These are phyloP conservation scores for Cyberlindnera xylosilytica DNA, from an alignment of 805 yeast genomes.

Conservation along the genomic window DNA sequence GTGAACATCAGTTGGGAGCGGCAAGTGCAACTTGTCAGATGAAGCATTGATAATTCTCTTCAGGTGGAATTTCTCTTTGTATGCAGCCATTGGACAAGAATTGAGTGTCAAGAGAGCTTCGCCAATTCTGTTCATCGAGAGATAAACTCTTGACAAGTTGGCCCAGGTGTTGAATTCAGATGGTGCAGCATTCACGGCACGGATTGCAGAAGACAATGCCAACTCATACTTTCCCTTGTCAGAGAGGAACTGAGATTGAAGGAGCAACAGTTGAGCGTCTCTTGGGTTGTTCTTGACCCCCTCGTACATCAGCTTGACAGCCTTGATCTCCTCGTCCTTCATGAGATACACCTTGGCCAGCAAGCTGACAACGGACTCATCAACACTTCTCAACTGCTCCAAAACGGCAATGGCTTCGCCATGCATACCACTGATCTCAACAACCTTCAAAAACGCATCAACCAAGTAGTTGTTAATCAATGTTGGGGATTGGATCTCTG, in stretches of 20 bases:
- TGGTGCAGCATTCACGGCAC: conserved; percentile 69
- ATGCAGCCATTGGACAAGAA: conserved; percentile 74
- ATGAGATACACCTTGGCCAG: conserved; percentile 51
- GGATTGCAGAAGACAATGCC: conserved; percentile 56
- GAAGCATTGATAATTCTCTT: conserved; percentile 56
- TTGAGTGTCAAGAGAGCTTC: conserved; percentile 70
- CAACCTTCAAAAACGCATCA: conserved; percentile 65
- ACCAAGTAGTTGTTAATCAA: conserved; percentile 64
- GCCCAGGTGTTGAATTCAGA: conserved; percentile 78
- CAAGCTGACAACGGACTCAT: conserved; percentile 56
- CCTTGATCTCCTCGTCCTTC: conserved; percentile 58
- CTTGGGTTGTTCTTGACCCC: conserved; percentile 49
- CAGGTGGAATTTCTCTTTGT: conserved; percentile 62
- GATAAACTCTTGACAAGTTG: conserved; percentile 58
- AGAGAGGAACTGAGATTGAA: conserved; percentile 57
- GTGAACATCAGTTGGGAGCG: conserved; percentile 72
- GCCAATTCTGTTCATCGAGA: conserved; percentile 62
- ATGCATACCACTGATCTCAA: conserved; percentile 63
- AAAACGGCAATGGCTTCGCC: conserved; percentile 60
- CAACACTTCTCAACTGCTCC: conserved; percentile 45
- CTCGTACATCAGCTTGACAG: conserved; percentile 48
- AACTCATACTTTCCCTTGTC: conserved; percentile 50
- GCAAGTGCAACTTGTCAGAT: conserved; percentile 61
- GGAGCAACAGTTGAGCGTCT: conserved; percentile 50
- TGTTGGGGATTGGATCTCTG: conserved; percentile 69